Evolutionary conservation across 345 rosid genomes (phyloP).

Genomic region (Hibiscus mutabilis): DNA sequence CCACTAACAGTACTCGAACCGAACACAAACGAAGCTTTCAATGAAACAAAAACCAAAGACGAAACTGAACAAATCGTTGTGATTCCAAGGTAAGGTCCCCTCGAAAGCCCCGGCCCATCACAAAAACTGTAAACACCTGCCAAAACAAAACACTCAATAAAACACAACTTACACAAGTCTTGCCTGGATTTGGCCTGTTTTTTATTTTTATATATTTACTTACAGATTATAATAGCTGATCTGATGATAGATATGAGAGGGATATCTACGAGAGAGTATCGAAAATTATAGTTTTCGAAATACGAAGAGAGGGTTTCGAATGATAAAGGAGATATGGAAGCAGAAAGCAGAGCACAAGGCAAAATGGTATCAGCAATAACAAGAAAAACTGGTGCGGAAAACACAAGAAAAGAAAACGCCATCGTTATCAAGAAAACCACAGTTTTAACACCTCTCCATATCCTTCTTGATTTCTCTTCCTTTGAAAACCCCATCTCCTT

Average conservation of each 20-base stretch:
- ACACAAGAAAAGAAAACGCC: constrained; percentile 66
- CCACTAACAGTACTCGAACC: constrained; percentile 36
- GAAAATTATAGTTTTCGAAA: constrained; percentile 30
- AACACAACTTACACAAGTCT: not conserved
- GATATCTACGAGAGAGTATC: constrained; percentile 72
- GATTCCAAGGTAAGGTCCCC: constrained; percentile 75
- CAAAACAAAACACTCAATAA: not conserved
- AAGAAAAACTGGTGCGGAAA: constrained; percentile 81
- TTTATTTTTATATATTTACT: constrained; percentile 18
- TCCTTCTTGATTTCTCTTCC: constrained; percentile 45
- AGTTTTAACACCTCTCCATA: constrained; percentile 60
- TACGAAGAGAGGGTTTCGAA: constrained; percentile 21
- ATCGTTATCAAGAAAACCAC: constrained; percentile 62
- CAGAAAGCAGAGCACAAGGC: constrained; percentile 74
- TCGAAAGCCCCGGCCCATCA: constrained; percentile 67
- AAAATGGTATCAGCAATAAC: constrained; percentile 73
- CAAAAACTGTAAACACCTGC: constrained; percentile 80
- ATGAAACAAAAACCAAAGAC: constrained; percentile 61
- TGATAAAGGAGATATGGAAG: constrained; percentile 35
- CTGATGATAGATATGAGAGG: constrained; percentile 72
- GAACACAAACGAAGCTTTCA: constrained; percentile 75
- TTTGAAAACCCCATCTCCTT: constrained; percentile 55
- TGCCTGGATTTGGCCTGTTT: not conserved
- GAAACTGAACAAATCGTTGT: constrained; percentile 60
- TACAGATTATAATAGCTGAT: constrained; percentile 84